Evolutionary conservation across 1,139 yeast genomes (phyloP), one percentile per base, ranked within the genome.

Genomic region (Meyerozyma carpophila): DNA sequence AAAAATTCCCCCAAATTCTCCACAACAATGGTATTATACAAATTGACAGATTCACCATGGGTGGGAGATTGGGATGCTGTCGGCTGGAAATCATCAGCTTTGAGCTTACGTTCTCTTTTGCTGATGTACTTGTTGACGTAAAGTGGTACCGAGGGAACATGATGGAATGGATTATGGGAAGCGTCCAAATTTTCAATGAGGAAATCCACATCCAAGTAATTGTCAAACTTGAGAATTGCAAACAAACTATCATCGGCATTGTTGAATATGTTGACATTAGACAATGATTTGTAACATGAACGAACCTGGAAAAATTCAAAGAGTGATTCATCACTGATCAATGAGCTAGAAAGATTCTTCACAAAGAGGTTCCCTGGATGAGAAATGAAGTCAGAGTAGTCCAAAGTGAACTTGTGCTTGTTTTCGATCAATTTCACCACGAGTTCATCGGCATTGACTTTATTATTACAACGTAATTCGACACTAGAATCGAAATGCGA

Each of bases 351-450:
- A 28, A 68, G 49, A 39, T 82, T 78, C 47, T 82, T 73, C 26
- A 82, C 74, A 55, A 80, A 82, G 28, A 83, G 58, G 51, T 79
- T 78, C 0, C 87, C 88, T 1, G 90, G 89, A 50, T 82, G 82
- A 20, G 83, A 77, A 27, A 81, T 59, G 26, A 82, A 75, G 44
- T 71, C 64, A 29, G 72, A 66, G 49, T 65, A 56, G 42, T 56
- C 57, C 40, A 54, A 43, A 26, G 39, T 31, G 43, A 39, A 49
- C 5, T 36, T 37, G 16, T 47, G 24, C n/a, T 37, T 16, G 24
- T 21, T 10, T 13, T 43, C 39, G 8, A 34, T 20, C 37, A 34
- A 34, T 18, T 18, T 11, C 13, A 21, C 26, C 26, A 34, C n/a
- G 16, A 34, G 16, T 25, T 10, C 7, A 13, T 34, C 37, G 13